phyloP scores from a whole-genome alignment of 768 basidiomycete genomes.

The Leccinum arenicola region DNA sequence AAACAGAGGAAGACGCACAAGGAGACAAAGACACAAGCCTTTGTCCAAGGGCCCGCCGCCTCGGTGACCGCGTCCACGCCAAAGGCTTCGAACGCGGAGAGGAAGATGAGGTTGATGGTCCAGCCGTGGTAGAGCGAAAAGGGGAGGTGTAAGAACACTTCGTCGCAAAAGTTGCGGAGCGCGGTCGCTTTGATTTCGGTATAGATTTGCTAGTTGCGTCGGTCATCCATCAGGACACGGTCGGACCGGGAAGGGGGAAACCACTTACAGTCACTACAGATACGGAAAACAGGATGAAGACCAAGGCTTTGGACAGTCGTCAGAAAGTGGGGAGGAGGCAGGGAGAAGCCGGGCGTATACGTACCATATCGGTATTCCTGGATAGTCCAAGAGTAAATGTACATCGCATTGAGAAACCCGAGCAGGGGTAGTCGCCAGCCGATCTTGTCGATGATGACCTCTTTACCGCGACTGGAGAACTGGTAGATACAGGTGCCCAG shows the following conservation, averaged over 20 bases:
- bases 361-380: slow-evolving; percentile 46
- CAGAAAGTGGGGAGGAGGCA: background rate
- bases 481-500: slow-evolving; percentile 64
- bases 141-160: slow-evolving; percentile 68
- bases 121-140: slow-evolving; percentile 71
- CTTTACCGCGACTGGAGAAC: slow-evolving; percentile 53
- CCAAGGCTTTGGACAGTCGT: slow-evolving; percentile 29
- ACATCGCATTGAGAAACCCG: slow-evolving; percentile 61
- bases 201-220: slow-evolving; percentile 52
- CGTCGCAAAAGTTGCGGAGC: slow-evolving; percentile 49
- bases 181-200: slow-evolving; percentile 60
- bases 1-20: slow-evolving; percentile 34
- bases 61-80: slow-evolving; percentile 54
- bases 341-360: slow-evolving; percentile 9
- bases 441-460: slow-evolving; percentile 59
- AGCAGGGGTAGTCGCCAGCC: slow-evolving; percentile 66
- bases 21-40: slow-evolving; percentile 59
- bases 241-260: background rate
- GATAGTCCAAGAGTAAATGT: slow-evolving; percentile 57
- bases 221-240: background rate
- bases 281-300: slow-evolving; percentile 43
- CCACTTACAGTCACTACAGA: slow-evolving; percentile 48
- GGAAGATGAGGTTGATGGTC: slow-evolving; percentile 49
- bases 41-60: slow-evolving; percentile 56
- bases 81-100: slow-evolving; percentile 60